Conservation (phyloP, 1,284 basidiomycete species). For the Ceratobasidium sp. region DNA sequence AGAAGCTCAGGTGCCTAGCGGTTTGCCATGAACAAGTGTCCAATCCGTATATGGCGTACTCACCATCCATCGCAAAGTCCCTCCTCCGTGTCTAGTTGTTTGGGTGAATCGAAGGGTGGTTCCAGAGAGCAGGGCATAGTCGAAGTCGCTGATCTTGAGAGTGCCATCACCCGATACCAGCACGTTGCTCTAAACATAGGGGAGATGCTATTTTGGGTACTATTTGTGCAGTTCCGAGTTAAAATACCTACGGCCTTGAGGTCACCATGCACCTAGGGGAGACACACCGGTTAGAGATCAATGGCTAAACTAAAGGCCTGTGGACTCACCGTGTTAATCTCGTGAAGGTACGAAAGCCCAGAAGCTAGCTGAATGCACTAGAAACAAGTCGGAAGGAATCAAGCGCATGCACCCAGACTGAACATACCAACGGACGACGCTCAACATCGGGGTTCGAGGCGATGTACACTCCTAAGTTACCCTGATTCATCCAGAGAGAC, state of each 20-base stretch:
- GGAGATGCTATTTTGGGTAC: too few species aligned
- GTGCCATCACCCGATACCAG: too few species aligned
- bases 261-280: background rate
- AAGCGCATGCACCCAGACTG: background rate
- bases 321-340: background rate
- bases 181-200: too few species aligned
- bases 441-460: background rate
- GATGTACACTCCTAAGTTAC: background rate
- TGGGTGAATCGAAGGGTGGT: too few species aligned
- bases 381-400: background rate
- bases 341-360: background rate
- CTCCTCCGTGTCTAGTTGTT: background rate
- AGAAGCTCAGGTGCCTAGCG: background rate
- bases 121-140: too few species aligned
- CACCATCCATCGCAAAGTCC: background rate
- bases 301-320: background rate
- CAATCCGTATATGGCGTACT: background rate
- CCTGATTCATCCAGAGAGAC: background rate
- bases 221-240: too few species aligned
- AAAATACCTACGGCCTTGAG: background rate
- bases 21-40: too few species aligned
- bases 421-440: background rate
- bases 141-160: too few species aligned
- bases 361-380: background rate
- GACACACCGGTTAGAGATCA: background rate